These are phyloP conservation scores for Halteria grandinella DNA, from an alignment of 73 alveolate species.

Conservation along the genomic window DNA sequence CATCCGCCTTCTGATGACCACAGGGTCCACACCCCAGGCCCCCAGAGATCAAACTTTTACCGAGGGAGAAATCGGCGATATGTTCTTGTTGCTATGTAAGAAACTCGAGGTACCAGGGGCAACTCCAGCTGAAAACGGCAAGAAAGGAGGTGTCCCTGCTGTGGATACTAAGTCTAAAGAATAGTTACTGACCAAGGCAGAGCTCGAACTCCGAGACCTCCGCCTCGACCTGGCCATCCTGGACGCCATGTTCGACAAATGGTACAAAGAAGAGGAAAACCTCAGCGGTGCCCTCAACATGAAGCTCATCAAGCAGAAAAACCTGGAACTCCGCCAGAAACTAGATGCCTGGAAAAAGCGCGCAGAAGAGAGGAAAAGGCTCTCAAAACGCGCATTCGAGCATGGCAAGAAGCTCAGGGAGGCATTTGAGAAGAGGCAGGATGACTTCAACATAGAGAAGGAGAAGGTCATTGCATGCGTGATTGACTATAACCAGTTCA, in stretches of 20 bases:
- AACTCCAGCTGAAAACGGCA: too few species aligned
- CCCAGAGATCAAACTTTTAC: conserved; percentile 36
- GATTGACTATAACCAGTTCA: conserved; percentile 35
- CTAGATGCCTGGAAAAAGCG: conserved; percentile 64
- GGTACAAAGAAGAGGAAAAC: conserved; percentile 66
- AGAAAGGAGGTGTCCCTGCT: too few species aligned
- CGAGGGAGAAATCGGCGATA: conserved; percentile 51
- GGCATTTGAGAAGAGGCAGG: conserved; percentile 27
- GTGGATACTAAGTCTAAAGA: neutral
- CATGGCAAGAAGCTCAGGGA: conserved; percentile 58
- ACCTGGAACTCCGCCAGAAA: conserved; percentile 56
- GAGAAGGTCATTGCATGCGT: conserved; percentile 32
- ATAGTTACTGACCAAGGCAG: neutral
- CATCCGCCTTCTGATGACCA: too few species aligned
- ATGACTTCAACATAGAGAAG: conserved; percentile 56
- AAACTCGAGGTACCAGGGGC: too few species aligned
- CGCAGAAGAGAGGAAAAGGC: conserved; percentile 46
- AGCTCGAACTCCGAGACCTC: conserved; percentile 28
- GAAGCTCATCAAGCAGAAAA: conserved; percentile 54
- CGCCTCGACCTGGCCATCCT: conserved; percentile 53
- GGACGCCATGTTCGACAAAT: conserved; percentile 45
- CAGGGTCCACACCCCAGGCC: too few species aligned
- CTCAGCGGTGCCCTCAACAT: conserved; percentile 57
- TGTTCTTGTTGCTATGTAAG: conserved; percentile 17
- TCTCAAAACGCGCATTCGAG: conserved; percentile 22